Evolutionary conservation across 2,329 filamentous ascomycete genomes (phyloP).

Genomic region (Trichophyton rubrum): DNA sequence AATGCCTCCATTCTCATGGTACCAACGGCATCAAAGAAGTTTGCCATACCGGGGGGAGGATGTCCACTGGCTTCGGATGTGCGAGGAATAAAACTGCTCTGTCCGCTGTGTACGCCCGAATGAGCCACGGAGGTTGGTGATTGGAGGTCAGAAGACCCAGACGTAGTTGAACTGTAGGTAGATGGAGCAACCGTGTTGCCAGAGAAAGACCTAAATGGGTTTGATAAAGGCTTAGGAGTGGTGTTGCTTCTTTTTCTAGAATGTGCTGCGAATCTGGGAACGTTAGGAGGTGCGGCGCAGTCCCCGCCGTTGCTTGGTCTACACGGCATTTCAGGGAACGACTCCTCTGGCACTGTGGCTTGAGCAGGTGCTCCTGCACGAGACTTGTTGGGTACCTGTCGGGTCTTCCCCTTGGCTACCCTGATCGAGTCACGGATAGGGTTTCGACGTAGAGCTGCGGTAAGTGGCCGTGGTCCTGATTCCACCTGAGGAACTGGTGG

Average conservation of each 20-base stretch:
- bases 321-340: slow-evolving; percentile 7
- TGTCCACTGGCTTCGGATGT: slow-evolving; percentile 41
- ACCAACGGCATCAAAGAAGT: slow-evolving; percentile 77
- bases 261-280: slow-evolving; percentile 48
- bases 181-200: slow-evolving; percentile 27
- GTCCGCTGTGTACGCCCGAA: slow-evolving; percentile 23
- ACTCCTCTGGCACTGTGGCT: slow-evolving; percentile 25
- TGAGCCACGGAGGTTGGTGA: slow-evolving; percentile 18
- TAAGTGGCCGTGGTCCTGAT: slow-evolving; percentile 29
- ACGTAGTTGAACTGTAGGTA: slow-evolving; percentile 44
- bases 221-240: slow-evolving; percentile 56
- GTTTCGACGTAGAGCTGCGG: slow-evolving; percentile 40
- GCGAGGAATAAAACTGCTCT: slow-evolving; percentile 38
- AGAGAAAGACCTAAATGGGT: slow-evolving; percentile 70
- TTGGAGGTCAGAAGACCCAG: slow-evolving; percentile 50
- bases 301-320: slow-evolving; percentile 21
- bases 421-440: slow-evolving; percentile 80
- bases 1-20: slow-evolving; percentile 97
- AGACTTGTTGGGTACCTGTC: slow-evolving; percentile 30
- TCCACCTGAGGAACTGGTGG: slow-evolving; percentile 41
- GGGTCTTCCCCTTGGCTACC: slow-evolving; percentile 62
- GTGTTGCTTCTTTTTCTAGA: slow-evolving; percentile 84
- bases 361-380: slow-evolving; percentile 26
- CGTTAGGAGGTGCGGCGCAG: slow-evolving; percentile 39
- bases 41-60: slow-evolving; percentile 30